These are phyloP conservation scores for Pseudogymnoascus sp. DNA, from an alignment of 2,329 filamentous ascomycete genomes.

Conservation along the genomic window DNA sequence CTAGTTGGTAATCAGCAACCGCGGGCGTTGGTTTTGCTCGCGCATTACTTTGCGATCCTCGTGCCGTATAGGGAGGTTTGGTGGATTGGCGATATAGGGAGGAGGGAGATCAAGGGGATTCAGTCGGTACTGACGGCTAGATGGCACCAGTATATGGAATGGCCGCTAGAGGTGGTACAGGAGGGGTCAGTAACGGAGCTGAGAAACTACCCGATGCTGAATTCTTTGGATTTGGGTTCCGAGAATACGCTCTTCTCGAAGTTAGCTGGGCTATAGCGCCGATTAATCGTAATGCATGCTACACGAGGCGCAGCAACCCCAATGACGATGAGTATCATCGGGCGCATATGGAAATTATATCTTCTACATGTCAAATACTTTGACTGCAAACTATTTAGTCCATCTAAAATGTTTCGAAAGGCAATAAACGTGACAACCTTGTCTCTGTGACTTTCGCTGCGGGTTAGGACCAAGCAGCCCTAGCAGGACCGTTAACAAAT, in stretches of 20 bases:
- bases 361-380: not conserved
- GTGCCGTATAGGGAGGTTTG: conserved; percentile 27
- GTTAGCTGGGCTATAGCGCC: not conserved
- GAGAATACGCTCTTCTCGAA: no score
- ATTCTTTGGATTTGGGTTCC: not conserved
- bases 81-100: conserved; percentile 27
- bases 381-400: not conserved
- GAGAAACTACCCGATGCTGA: not conserved
- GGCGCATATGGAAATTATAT: not conserved
- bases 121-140: conserved; percentile 11
- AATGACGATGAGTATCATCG: not conserved
- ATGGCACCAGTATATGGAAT: conserved; percentile 16
- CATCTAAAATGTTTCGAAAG: not conserved
- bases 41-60: conserved; percentile 29
- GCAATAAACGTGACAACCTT: not conserved
- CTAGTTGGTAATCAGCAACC: conserved; percentile 16
- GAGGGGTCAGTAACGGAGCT: conserved; percentile 9
- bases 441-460: not conserved
- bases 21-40: conserved; percentile 19
- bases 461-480: not conserved
- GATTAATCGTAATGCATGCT: not conserved
- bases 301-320: not conserved
- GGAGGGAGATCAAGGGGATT: conserved; percentile 15
- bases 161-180: conserved; percentile 14
- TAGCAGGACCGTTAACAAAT: not conserved